phyloP scores from a whole-genome alignment of 2,329 filamentous ascomycete genomes.

The Fusarium hostae region DNA sequence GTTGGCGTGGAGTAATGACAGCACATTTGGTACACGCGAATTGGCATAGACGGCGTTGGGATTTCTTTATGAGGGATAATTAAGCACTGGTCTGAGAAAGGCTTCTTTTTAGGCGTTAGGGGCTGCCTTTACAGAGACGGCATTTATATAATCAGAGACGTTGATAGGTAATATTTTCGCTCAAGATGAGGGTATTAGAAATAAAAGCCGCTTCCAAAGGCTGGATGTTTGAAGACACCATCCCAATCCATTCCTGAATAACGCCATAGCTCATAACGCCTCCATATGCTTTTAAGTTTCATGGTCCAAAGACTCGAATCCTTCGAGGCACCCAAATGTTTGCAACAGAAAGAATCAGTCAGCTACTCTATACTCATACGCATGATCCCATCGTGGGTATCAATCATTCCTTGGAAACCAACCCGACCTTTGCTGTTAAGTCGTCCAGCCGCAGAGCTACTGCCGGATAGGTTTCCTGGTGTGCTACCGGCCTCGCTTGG shows the following conservation, averaged over 20 bases:
- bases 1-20: constrained; percentile 51
- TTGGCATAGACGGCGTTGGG: constrained; percentile 42
- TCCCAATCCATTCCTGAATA: constrained; percentile 11
- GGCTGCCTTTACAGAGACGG: constrained; percentile 35
- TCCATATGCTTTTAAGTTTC: constrained; percentile 28
- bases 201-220: constrained; percentile 20
- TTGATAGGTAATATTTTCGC: constrained; percentile 14
- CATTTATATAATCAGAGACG: constrained; percentile 26
- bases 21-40: constrained; percentile 15
- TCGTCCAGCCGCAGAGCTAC: constrained; percentile 55
- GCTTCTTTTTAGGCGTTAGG: constrained; percentile 39
- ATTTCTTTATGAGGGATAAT: constrained; percentile 23
- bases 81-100: constrained; percentile 3
- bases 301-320: background rate
- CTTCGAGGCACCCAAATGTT: background rate
- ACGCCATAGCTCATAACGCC: constrained; percentile 37
- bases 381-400: constrained; percentile 95
- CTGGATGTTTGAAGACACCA: constrained; percentile 17
- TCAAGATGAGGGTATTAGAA: constrained; percentile 31
- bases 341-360: background rate
- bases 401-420: constrained; percentile 91
- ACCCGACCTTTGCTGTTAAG: constrained; percentile 70
- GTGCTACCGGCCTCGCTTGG: constrained; percentile 62
- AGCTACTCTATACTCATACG: constrained; percentile 92
- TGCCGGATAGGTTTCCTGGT: constrained; percentile 40